Evolutionary conservation across 2,329 filamentous ascomycete species (phyloP), one percentile per base, ranked within the genome.

Genomic region (Botryotinia globosa): DNA sequence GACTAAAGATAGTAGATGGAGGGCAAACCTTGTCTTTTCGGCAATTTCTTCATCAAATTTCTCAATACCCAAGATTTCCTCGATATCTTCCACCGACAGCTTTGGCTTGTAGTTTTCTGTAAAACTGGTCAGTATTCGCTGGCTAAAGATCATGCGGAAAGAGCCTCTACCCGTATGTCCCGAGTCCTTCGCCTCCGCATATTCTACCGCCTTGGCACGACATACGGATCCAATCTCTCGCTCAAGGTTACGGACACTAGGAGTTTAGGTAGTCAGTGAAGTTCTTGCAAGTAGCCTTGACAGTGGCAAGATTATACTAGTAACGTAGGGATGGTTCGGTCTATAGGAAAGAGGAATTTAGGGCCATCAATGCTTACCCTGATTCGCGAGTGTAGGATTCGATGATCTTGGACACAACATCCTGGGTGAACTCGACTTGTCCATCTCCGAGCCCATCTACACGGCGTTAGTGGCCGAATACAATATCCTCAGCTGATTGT

Each of bases 321-420:
- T 56, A 34, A n/a, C 20, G 18, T 56, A 56, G n/a, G 25, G 8
- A 51, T 32, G 34, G 4, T 42, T 42, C 25, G 34, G 65, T 67
- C 16, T 42, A 56, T 42, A 56, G 34, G 18, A 25, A 54, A 54
- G 34, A 32, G 34, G n/a, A 42, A 18, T 18, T 48, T 45, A 72
- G 25, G 69, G 70, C 32, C 25, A 16, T 42, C 25, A 59, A 72
- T 67, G 56, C 70, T 68, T 59, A 72, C 70, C 70, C 70, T 69
- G 95, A 93, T 83, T 99, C 96, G 75, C 95, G 94, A 58, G 96
- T 99, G 85, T 99, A 99, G 42, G 92, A 91, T 79, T 96, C 96
- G 78, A 98, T 98, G 77, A 98, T 94, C 82, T 97, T 97, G 82
- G 95, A 94, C 72, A 99, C 88, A 4, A 98, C 94, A 45, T 95